Conservation (phyloP, 2,329 filamentous ascomycete genomes). For the Ophiostoma himal-ulmi region DNA sequence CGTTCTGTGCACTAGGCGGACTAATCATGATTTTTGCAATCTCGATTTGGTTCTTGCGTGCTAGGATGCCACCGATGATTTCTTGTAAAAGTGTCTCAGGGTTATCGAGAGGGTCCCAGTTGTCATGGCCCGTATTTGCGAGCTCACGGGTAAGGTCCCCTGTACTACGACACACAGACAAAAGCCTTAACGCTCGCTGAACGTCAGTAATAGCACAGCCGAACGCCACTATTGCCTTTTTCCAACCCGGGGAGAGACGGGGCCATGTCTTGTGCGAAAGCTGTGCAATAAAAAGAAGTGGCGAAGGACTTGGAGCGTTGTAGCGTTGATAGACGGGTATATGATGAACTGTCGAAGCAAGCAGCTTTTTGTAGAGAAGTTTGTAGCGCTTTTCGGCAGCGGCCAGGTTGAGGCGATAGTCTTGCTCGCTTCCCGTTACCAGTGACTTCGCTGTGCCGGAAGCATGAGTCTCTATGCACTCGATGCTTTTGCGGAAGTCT, state of each 20-base stretch:
- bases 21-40: slow-evolving; percentile 53
- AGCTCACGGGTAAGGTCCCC: slow-evolving; percentile 40
- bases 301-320: slow-evolving; percentile 32
- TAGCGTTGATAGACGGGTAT: background rate
- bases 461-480: background rate
- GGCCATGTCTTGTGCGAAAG: slow-evolving; percentile 31
- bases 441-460: too few species aligned
- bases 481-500: slow-evolving; percentile 1
- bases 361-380: background rate
- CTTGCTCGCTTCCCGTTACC: background rate
- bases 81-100: slow-evolving; percentile 62
- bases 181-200: slow-evolving; percentile 41
- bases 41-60: slow-evolving; percentile 53
- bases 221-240: slow-evolving; percentile 35
- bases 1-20: slow-evolving; percentile 36
- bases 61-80: slow-evolving; percentile 55
- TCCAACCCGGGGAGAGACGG: slow-evolving; percentile 34
- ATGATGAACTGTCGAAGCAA: background rate
- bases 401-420: background rate
- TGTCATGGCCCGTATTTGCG: slow-evolving; percentile 47
- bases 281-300: slow-evolving; percentile 34
- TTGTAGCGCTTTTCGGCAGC: background rate
- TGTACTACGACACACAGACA: slow-evolving; percentile 25
- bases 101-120: slow-evolving; percentile 47
- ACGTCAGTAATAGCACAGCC: slow-evolving; percentile 37